phyloP scores from a whole-genome alignment of 1,284 basidiomycete species.

The Pterulicium gracile region DNA sequence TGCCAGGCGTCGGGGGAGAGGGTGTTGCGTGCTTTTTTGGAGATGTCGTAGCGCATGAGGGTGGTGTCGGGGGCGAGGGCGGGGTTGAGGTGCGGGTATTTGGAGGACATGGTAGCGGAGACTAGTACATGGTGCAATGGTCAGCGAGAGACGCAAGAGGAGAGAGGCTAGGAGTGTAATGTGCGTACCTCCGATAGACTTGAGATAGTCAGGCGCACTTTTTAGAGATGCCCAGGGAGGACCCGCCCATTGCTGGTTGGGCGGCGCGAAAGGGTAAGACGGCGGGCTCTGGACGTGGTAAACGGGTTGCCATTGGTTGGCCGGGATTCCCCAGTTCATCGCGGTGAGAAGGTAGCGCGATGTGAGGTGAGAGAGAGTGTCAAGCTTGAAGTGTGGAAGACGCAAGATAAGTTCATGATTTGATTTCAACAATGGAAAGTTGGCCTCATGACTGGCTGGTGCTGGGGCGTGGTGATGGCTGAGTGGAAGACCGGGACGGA shows the following conservation, averaged over 20 bases:
- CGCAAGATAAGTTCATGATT: too few species aligned
- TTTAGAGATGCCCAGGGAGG: background rate
- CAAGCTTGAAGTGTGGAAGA: too few species aligned
- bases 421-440: too few species aligned
- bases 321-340: too few species aligned
- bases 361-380: too few species aligned
- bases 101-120: slow-evolving; percentile 6
- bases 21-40: slow-evolving; percentile 25
- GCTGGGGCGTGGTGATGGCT: too few species aligned
- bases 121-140: background rate
- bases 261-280: background rate
- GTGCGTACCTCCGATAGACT: background rate
- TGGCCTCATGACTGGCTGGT: too few species aligned
- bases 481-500: too few species aligned
- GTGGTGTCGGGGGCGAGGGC: slow-evolving; percentile 40
- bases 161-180: background rate
- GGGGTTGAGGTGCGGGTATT: slow-evolving; percentile 35
- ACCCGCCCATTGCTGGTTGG: background rate
- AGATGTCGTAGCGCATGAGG: slow-evolving; percentile 36
- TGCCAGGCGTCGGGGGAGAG: slow-evolving; percentile 33
- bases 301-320: too few species aligned
- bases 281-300: too few species aligned
- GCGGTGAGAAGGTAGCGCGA: too few species aligned
- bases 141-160: background rate
- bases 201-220: background rate